These are phyloP conservation scores for Penicilliopsis zonata DNA, from an alignment of 495 filamentous ascomycete genomes.

Conservation along the genomic window DNA sequence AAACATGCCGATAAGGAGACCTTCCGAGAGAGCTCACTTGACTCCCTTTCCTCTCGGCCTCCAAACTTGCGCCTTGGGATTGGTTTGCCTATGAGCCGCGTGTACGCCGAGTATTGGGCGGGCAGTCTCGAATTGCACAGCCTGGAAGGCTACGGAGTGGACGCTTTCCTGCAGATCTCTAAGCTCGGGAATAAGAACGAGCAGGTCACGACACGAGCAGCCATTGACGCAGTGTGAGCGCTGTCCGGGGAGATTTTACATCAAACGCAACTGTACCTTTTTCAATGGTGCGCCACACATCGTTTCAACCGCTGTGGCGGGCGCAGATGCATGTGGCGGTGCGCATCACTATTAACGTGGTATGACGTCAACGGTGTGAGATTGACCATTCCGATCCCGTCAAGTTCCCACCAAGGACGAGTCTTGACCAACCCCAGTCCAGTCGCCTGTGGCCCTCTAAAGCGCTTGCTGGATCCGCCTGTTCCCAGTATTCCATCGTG, in stretches of 20 bases:
- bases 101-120: constrained; percentile 99
- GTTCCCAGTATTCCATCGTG: neutral
- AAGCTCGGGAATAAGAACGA: constrained; percentile 99
- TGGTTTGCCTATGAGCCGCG: constrained; percentile 83
- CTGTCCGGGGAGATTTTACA: too few species aligned
- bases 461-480: neutral
- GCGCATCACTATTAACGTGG: too few species aligned
- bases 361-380: too few species aligned
- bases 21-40: constrained; percentile 52
- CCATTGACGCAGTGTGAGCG: constrained; percentile 73
- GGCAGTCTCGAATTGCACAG: constrained; percentile 86
- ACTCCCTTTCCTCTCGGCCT: constrained; percentile 64
- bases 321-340: too few species aligned
- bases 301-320: too few species aligned
- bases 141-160: constrained; percentile 93
- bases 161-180: constrained; percentile 93
- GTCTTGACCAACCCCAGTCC: too few species aligned
- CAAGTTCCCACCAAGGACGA: too few species aligned
- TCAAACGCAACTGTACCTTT: too few species aligned
- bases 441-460: too few species aligned
- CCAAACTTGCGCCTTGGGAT: constrained; percentile 87
- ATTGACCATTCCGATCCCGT: too few species aligned
- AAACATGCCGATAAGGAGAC: constrained; percentile 19
- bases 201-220: constrained; percentile 77
- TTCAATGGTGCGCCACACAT: too few species aligned